Evolutionary conservation across 805 yeast species (phyloP).

Genomic region (Hanseniaspora clermontiae): DNA sequence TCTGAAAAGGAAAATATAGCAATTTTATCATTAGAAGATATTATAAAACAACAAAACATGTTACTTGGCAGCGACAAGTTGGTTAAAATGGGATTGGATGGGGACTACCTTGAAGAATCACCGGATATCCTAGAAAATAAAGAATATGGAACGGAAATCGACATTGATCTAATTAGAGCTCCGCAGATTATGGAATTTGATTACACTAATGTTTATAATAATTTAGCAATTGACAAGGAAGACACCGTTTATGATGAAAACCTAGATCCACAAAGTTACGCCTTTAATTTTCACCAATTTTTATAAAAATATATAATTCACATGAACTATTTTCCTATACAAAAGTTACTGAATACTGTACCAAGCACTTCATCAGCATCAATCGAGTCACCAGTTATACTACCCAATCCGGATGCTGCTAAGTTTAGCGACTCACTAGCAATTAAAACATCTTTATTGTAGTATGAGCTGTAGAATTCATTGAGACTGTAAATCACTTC

Average conservation of each 20-base stretch:
- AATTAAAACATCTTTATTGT: slow-evolving; percentile 51
- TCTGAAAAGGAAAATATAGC: neutral
- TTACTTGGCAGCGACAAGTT: neutral
- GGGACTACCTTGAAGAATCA: neutral
- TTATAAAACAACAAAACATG: neutral
- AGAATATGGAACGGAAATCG: neutral
- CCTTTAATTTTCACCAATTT: neutral
- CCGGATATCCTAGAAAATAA: neutral
- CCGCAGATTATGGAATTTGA: neutral
- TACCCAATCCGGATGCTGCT: slow-evolving; percentile 79
- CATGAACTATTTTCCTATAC: slow-evolving; percentile 65
- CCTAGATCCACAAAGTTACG: neutral
- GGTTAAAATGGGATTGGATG: neutral
- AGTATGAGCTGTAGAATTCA: slow-evolving; percentile 42
- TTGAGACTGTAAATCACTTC: slow-evolving; percentile 68
- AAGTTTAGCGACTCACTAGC: slow-evolving; percentile 65
- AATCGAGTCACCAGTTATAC: slow-evolving; percentile 77
- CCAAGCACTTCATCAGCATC: slow-evolving; percentile 86
- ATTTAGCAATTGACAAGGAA: neutral
- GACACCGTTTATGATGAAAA: neutral
- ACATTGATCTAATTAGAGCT: too few species aligned
- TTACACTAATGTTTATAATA: neutral
- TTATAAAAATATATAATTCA: neutral
- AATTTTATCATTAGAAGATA: neutral
- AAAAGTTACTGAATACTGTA: slow-evolving; percentile 80